These are phyloP conservation scores for Phialophora verrucosa DNA, from an alignment of 2,329 filamentous ascomycete species.

Conservation along the genomic window DNA sequence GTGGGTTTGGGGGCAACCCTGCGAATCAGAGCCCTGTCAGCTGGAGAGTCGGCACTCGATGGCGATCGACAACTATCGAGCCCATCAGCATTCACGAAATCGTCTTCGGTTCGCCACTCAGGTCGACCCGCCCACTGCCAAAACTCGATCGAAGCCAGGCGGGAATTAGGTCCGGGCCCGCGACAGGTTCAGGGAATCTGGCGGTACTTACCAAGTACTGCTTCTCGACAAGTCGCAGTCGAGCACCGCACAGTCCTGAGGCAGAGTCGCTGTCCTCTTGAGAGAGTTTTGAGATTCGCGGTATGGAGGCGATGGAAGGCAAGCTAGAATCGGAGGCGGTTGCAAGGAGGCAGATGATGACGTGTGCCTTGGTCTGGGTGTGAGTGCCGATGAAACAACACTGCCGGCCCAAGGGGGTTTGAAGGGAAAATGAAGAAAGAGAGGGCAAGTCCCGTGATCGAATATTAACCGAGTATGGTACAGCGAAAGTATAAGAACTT, in stretches of 20 bases:
- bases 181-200: conserved; percentile 10
- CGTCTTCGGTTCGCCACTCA: conserved; percentile 29
- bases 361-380: conserved; percentile 26
- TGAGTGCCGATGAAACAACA: conserved; percentile 20
- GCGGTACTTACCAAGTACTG: conserved; percentile 11
- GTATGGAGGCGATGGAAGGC: conserved; percentile 12
- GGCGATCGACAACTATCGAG: conserved; percentile 34
- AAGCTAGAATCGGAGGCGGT: conserved; percentile 6
- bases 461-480: conserved; percentile 2
- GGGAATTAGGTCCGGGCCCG: conserved; percentile 29
- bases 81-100: conserved; percentile 22
- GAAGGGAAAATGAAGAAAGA: background rate
- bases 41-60: conserved; percentile 31
- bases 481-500: background rate
- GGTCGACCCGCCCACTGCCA: conserved; percentile 29
- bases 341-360: conserved; percentile 24
- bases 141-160: conserved; percentile 19
- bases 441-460: conserved; percentile 21
- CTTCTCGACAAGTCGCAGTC: background rate
- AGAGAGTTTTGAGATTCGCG: conserved; percentile 3
- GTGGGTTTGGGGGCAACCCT: conserved; percentile 26
- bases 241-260: background rate
- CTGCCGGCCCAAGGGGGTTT: background rate
- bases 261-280: background rate
- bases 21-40: conserved; percentile 37